Percentiles rank a stretch among this genome's conserved stretches.
Evolutionary conservation across 345 rosid genomes (phyloP).

Genomic region (Salix arbutifolia): DNA sequence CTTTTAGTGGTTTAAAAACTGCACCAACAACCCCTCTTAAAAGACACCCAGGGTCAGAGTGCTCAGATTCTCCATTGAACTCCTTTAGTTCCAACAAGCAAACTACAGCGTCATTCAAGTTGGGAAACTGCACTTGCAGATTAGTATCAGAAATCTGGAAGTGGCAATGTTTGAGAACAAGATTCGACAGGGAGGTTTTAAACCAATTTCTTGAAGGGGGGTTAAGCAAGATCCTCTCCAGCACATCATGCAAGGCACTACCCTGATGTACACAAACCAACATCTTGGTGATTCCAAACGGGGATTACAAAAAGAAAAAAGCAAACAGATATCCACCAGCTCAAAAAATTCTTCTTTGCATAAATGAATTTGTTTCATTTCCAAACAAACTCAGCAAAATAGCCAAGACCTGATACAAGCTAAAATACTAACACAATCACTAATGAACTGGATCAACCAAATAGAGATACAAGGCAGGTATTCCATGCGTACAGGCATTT

Average conservation of each 20-base stretch:
- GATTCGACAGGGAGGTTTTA: slow-evolving; percentile 52
- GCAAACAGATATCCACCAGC: too few relatives aligned
- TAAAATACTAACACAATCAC: too few relatives aligned
- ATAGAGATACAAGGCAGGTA: too few relatives aligned
- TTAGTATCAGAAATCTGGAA: slow-evolving; percentile 37
- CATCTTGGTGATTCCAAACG: not conserved
- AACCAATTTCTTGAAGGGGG: slow-evolving; percentile 38
- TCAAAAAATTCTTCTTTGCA: too few relatives aligned
- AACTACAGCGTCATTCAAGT: slow-evolving; percentile 34
- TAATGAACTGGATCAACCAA: too few relatives aligned
- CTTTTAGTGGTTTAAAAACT: slow-evolving; percentile 45
- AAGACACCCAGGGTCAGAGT: slow-evolving; percentile 47
- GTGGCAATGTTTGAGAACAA: slow-evolving; percentile 54
- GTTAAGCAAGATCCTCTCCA: slow-evolving; percentile 44
- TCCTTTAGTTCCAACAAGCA: slow-evolving; percentile 49
- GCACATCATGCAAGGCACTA: slow-evolving; percentile 53
- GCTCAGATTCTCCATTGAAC: slow-evolving; percentile 52
- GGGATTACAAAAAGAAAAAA: not conserved
- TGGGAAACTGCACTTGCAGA: slow-evolving; percentile 51
- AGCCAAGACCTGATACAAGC: too few relatives aligned
- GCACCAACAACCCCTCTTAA: slow-evolving; percentile 47
- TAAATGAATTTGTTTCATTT: too few relatives aligned
- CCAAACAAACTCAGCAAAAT: too few relatives aligned
- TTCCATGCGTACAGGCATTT: too few relatives aligned
- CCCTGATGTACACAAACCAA: slow-evolving; percentile 45